phyloP scores from a whole-genome alignment of 805 yeast species.

The Ogataea methylovora region DNA sequence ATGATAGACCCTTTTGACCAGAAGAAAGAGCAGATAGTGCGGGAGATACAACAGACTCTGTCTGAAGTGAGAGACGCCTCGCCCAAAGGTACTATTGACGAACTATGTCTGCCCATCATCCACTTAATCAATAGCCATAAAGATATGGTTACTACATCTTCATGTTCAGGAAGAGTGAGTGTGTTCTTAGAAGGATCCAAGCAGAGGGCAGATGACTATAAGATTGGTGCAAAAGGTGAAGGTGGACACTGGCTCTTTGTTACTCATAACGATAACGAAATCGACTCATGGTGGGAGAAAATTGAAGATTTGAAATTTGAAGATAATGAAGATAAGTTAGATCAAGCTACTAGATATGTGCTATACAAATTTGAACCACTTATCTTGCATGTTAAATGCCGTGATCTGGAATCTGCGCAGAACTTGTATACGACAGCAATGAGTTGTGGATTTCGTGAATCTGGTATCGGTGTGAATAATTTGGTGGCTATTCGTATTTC shows the following conservation, averaged over 20 bases:
- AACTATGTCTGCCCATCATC: slow-evolving; percentile 64
- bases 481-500: slow-evolving; percentile 74
- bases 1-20: slow-evolving; percentile 52
- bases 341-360: slow-evolving; percentile 39
- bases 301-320: slow-evolving; percentile 18
- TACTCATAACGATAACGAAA: slow-evolving; percentile 50
- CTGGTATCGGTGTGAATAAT: slow-evolving; percentile 76
- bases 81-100: slow-evolving; percentile 86
- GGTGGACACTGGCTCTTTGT: slow-evolving; percentile 83
- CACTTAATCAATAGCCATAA: slow-evolving; percentile 51
- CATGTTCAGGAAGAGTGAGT: slow-evolving; percentile 83
- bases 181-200: slow-evolving; percentile 75
- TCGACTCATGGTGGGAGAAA: slow-evolving; percentile 41
- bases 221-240: slow-evolving; percentile 77
- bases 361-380: slow-evolving; percentile 80
- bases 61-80: slow-evolving; percentile 53
- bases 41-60: slow-evolving; percentile 40
- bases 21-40: slow-evolving; percentile 47
- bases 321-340: background rate
- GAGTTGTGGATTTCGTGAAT: slow-evolving; percentile 81
- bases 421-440: slow-evolving; percentile 61
- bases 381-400: slow-evolving; percentile 76
- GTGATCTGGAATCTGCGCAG: slow-evolving; percentile 52
- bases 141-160: slow-evolving; percentile 78
- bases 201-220: slow-evolving; percentile 11